Conservation (phyloP, 1,284 basidiomycete species). For the Ceratobasidium sp. region DNA sequence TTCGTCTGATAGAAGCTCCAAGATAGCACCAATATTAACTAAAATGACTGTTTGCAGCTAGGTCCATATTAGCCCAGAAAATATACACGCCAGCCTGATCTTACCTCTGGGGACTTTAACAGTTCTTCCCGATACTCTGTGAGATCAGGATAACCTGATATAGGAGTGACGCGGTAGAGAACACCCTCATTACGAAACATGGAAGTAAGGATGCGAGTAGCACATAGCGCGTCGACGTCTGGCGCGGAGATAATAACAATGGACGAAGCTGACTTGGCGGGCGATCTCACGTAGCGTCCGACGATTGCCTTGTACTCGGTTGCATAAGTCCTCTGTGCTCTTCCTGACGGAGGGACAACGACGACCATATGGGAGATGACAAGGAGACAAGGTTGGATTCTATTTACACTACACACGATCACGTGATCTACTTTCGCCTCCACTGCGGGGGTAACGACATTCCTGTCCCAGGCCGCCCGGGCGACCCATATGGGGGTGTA, state of each 20-base stretch:
- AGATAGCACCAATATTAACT: slow-evolving; percentile 91
- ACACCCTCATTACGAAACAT: slow-evolving; percentile 95
- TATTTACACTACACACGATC: slow-evolving; percentile 43
- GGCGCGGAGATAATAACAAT: slow-evolving; percentile 89
- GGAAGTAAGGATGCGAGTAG: slow-evolving; percentile 88
- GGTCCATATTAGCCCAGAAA: slow-evolving; percentile 35
- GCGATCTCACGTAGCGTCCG: slow-evolving; percentile 62
- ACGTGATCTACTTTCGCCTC: slow-evolving; percentile 44
- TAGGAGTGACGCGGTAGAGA: slow-evolving; percentile 90
- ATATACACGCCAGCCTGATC: slow-evolving; percentile 50
- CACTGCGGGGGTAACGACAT: slow-evolving; percentile 36
- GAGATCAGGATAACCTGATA: slow-evolving; percentile 86
- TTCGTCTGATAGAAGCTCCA: slow-evolving; percentile 79
- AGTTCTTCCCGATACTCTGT: slow-evolving; percentile 77
- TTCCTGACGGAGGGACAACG: slow-evolving; percentile 37
- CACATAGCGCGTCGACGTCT: slow-evolving; percentile 91
- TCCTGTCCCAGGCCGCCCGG: slow-evolving; percentile 3
- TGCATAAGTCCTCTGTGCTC: slow-evolving; percentile 44
- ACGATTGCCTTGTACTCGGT: slow-evolving; percentile 42
- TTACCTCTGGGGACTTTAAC: slow-evolving; percentile 75
- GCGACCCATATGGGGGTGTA: slow-evolving; percentile 42
- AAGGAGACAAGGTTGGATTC: slow-evolving; percentile 32
- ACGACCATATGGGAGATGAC: slow-evolving; percentile 41
- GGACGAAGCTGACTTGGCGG: slow-evolving; percentile 80
- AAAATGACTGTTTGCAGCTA: slow-evolving; percentile 93